Evolutionary conservation across 169 alveolate genomes (phyloP), one percentile per base, ranked within the genome.

Genomic region (Babesia bigemina): DNA sequence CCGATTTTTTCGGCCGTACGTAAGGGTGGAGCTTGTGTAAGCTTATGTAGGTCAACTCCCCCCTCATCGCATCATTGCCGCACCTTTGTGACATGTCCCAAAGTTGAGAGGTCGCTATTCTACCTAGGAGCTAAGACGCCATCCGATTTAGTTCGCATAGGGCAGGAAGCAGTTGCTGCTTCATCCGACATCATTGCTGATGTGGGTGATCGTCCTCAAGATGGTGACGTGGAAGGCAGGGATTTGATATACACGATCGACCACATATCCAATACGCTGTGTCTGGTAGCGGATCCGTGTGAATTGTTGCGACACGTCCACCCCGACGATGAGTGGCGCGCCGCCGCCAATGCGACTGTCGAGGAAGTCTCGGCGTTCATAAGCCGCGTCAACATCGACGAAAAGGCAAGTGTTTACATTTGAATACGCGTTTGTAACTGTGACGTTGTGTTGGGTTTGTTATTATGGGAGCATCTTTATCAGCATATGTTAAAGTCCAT

Each of bases 201-300:
- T 16, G 50, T 71, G 58, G 42, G 70, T 0, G 48, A 75, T n/a
- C 63, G 26, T 22, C 36, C 24, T 24, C 60, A 22, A 14, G 26
- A 29, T 9, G 65, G 49, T 8, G 13, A 10, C 4, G 59, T 24
- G 47, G 45, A 69, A 19, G 49, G 28, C 57, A 79, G 49, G 49
- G 57, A 59, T 66, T 78, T 85, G 29, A 42, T 90, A 24, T 75
- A 79, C 63, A 83, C 75, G 70, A 78, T 90, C 48, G 94, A 90
- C 42, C 84, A 87, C 7, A 86, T 86, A 36, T 90, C 94, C 21
- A 90, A 90, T 77, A 71, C 74, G 29, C 56, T 90, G 63, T 90
- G 94, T 58, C 63, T 78, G 50, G 71, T 90, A 45, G 94, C 92
- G 17, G 94, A 90, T 71, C 92, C 92, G 8, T 70, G 85, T 24